Conservation (phyloP, 345 rosid species). For the Syzygium aromaticum region DNA sequence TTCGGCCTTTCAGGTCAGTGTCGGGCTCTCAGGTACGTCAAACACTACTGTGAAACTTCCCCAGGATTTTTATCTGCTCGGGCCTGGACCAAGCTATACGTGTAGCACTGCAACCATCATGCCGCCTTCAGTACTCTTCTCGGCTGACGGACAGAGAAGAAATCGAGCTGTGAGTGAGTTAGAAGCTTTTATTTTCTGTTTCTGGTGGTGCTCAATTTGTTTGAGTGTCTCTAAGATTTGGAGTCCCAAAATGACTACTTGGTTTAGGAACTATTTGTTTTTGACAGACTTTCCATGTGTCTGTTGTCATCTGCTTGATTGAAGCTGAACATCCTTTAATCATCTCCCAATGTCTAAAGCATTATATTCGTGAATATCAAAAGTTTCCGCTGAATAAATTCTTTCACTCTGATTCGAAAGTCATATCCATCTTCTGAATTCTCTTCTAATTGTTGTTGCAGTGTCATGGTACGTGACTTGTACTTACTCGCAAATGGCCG, state of each 20-base stretch:
- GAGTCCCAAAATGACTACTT: neutral
- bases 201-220: neutral
- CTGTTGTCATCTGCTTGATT: neutral
- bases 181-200: neutral
- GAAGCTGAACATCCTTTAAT: neutral
- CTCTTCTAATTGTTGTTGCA: slow-evolving; percentile 6
- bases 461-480: slow-evolving; percentile 51
- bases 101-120: slow-evolving; percentile 33
- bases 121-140: slow-evolving; percentile 25
- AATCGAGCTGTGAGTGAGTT: slow-evolving; percentile 35
- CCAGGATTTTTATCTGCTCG: slow-evolving; percentile 35
- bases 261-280: neutral
- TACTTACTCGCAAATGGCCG: slow-evolving; percentile 34
- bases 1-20: slow-evolving; percentile 34
- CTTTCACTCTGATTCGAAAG: neutral
- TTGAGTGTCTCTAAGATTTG: neutral
- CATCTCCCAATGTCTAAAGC: neutral
- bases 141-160: slow-evolving; percentile 28
- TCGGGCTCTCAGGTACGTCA: slow-evolving; percentile 36
- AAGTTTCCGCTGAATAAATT: neutral
- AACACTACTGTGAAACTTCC: slow-evolving; percentile 39
- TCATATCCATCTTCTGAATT: neutral
- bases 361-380: neutral
- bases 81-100: slow-evolving; percentile 43
- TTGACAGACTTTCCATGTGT: neutral